Base-by-base conservation (phyloP, 805 yeast species). In the Torulaspora microellipsoides region DNA sequence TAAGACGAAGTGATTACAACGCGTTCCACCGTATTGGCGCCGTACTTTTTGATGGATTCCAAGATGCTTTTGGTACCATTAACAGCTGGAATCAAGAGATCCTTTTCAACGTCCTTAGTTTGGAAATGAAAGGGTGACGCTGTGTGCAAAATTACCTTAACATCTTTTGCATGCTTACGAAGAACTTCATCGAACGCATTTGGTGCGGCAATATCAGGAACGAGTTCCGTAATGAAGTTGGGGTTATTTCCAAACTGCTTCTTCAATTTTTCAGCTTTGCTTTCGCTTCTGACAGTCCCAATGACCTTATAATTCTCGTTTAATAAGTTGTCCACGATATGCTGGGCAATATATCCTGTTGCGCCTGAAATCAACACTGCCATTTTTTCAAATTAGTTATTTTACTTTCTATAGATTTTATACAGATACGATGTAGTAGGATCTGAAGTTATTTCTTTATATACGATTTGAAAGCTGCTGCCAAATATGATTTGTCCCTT, bases 101-200 rank as follows among this genome's bases (percentile, higher is more conserved):
- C 81, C 38, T 72, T 71, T 45, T 73, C 81, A 27, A 53, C 57
- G 29, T 72, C 65, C 47, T 71, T 67, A 11, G 67, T 60, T 9
- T 71, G 67, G 56, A 70, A 73, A 23, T 70, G 65, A 56, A 75
- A 74, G 11, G 85, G 84, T 11, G 83, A 73, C 2, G 86, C 85
- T 8, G 81, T 71, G 59, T 80, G 86, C 33, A 80, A 52, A 38
- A 81, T 79, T 28, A 72, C 76, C 10, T 66, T 66, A 43, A 78
- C 72, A 33, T 78, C 81, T 28, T 74, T 73, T 47, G 73, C 71
- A 27, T 62, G 59, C 15, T 64, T 66, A 51, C 70, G 59, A 51
- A 79, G 67, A 0, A 72, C 70, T 7, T 58, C 58, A 43, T 72
- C 73, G 47, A 76, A 76, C 0, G 79, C 77, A 11, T 68, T 67